Conservation (phyloP, 140 eudicot species). For the Anethum foeniculum region DNA sequence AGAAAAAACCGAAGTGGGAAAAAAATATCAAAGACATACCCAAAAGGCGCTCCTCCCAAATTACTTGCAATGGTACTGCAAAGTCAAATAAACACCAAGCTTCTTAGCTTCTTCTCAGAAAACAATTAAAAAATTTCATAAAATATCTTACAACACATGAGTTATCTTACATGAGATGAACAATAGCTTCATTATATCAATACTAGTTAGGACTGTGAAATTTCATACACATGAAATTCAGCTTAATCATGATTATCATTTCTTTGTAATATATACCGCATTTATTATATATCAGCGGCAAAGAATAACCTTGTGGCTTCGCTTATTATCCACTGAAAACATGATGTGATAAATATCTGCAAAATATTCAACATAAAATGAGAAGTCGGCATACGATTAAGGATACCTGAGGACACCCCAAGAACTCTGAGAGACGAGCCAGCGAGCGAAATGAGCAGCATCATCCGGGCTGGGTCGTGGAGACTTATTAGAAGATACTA, state of each 20-base stretch:
- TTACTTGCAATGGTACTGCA: conserved; percentile 72
- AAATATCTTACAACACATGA: neutral
- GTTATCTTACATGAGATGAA: neutral
- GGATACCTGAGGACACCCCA: conserved; percentile 84
- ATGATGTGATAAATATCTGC: no score
- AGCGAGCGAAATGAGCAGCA: conserved; percentile 71
- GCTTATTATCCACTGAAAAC: no score
- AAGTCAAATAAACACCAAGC: conserved; percentile 4
- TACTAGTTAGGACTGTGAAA: neutral
- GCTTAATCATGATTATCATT: no score
- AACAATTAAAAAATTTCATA: neutral
- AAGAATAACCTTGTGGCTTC: no score
- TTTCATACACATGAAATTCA: neutral
- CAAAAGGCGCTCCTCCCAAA: conserved; percentile 92
- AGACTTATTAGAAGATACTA: conserved; percentile 15
- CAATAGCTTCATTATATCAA: neutral
- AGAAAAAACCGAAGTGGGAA: no score
- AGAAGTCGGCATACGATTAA: neutral
- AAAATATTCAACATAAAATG: no score
- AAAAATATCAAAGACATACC: conserved; percentile 32
- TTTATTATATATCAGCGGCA: no score
- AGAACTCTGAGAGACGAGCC: conserved; percentile 70
- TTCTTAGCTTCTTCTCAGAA: neutral
- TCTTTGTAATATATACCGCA: no score
- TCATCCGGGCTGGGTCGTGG: conserved; percentile 36